These are phyloP conservation scores for Penicillium goetzii DNA, from an alignment of 495 filamentous ascomycete genomes.

Conservation along the genomic window DNA sequence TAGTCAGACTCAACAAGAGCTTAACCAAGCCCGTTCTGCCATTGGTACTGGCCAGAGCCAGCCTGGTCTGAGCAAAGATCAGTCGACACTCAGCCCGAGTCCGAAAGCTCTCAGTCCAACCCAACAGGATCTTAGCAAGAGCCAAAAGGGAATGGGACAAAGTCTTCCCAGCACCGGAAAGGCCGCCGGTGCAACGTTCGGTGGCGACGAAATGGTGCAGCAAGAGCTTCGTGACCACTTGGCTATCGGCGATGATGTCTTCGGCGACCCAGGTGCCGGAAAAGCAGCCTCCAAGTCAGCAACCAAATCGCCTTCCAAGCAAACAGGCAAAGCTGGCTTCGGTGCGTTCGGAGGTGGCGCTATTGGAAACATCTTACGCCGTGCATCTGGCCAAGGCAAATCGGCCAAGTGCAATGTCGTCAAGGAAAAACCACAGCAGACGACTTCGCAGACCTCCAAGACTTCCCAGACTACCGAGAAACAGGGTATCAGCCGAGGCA, in stretches of 20 bases:
- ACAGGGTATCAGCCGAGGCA: neutral
- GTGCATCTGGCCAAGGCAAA: constrained; percentile 7
- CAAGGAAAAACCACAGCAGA: neutral
- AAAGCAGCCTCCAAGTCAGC: constrained; percentile 8
- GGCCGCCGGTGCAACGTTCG: neutral
- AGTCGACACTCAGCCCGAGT: neutral
- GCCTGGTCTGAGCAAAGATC: neutral
- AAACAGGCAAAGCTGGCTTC: neutral
- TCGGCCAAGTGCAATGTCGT: constrained; percentile 3
- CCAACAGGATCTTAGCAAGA: neutral
- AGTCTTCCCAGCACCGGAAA: neutral
- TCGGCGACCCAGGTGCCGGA: constrained; percentile 11
- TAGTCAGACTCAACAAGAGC: constrained; percentile 1
- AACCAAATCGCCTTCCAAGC: neutral
- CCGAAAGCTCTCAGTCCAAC: neutral
- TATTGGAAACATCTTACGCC: constrained; percentile 4
- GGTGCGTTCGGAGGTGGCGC: neutral
- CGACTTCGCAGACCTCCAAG: neutral
- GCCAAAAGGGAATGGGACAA: neutral
- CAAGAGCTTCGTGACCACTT: constrained; percentile 20
- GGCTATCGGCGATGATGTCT: constrained; percentile 23
- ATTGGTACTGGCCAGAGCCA: neutral
- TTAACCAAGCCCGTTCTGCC: neutral
- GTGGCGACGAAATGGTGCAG: neutral
- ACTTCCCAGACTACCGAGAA: neutral